These are phyloP conservation scores for Populus tomentosa DNA, from an alignment of 441 rosid species.

Conservation along the genomic window DNA sequence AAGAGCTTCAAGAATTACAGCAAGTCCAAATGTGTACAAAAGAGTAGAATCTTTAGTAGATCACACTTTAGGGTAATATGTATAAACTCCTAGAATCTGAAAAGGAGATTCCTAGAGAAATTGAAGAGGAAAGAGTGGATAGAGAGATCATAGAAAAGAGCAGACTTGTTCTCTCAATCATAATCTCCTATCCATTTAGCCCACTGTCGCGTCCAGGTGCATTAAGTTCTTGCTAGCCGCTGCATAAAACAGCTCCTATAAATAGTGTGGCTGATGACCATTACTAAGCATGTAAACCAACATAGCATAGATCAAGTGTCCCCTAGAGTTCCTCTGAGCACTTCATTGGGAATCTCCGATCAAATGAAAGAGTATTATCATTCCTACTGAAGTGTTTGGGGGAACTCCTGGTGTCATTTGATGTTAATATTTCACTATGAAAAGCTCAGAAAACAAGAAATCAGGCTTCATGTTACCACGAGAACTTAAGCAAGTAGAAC, in stretches of 20 bases:
- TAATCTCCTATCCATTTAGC: not conserved
- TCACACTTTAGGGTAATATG: too few species aligned
- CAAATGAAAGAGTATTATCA: not conserved
- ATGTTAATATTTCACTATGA: not conserved
- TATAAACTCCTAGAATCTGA: too few species aligned
- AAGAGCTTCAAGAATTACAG: too few species aligned
- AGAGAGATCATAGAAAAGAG: not conserved
- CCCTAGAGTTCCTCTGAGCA: slow-evolving; percentile 14
- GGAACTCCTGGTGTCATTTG: slow-evolving; percentile 8
- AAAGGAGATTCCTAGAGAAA: too few species aligned
- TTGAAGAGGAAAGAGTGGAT: too few species aligned
- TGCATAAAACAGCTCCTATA: not conserved
- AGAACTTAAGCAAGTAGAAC: too few species aligned
- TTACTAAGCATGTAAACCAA: not conserved
- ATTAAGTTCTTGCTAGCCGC: not conserved
- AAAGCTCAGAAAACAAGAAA: not conserved
- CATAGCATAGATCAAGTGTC: not conserved
- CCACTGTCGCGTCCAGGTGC: slow-evolving; percentile 5
- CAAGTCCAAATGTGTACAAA: too few species aligned
- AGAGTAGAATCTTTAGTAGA: too few species aligned
- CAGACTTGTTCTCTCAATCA: not conserved
- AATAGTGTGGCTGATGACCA: not conserved
- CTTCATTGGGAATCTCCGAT: not conserved
- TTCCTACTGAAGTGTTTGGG: slow-evolving; percentile 14
- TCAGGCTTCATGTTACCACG: too few species aligned